Evolutionary conservation across 2,329 filamentous ascomycete species (phyloP), one percentile per base, ranked within the genome.

Genomic region (Cytospora schulzeri): DNA sequence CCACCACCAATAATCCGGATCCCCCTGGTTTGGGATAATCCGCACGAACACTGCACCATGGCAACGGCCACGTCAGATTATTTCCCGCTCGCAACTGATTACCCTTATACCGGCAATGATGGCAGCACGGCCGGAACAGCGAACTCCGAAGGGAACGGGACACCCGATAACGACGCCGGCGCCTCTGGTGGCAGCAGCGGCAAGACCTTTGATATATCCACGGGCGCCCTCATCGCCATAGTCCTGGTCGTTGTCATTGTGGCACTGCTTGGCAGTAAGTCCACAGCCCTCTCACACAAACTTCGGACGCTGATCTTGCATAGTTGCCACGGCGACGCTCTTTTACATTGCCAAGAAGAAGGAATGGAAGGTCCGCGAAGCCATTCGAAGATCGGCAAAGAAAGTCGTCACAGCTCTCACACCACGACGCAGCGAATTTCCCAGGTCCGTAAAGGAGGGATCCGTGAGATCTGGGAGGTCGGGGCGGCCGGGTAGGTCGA

Each of bases 341-440:
- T 96, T 91, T 79, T 92, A 89, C 75, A 75, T 94, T 45, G 90
- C 92, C 62, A 95, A 95, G 81, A 93, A 92, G 79, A 86, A 88
- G 55, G 91, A 93, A 76, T 95, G 92, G 92, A 90, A 88, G 69
- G 81, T 95, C 69, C 86, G 88, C 65, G 86, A 91, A 73, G 90
- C 83, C 33, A 81, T 96, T 64, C 85, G 88, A 62, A 86, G 85
- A 68, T 93, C 91, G 1, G 86, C 87, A 35, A 82, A 81, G 67
- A 86, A 81, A 71, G 85, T 89, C 31, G 85, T 83, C 52, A 83
- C 81, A 4, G 87, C 82, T 6, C 79, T 89, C 62, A 89, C 87
- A n/a, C 87, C 87, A 7, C 79, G 86, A 56, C 80, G 86, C 63
- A 76, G 81, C 63, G 85, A 88, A 69, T 89, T 89, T 66, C 86